Percentiles rank a stretch among this genome's conserved stretches.
Evolutionary conservation across 805 yeast species (phyloP).

Genomic region (Yamadazyma kitorensis): DNA sequence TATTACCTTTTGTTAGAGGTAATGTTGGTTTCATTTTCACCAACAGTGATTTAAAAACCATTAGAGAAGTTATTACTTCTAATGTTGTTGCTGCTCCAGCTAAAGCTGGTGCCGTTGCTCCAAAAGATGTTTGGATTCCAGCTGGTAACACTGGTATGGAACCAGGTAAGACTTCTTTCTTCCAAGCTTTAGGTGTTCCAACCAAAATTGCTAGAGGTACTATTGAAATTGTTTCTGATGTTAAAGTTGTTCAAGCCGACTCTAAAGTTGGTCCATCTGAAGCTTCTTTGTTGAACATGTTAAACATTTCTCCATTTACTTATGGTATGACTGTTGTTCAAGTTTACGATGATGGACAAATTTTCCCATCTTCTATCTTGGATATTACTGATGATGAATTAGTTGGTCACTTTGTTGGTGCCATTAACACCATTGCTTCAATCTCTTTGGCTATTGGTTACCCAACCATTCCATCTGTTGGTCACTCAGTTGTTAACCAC

Average conservation of each 20-base stretch:
- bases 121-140: slow-evolving; percentile 95
- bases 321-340: slow-evolving; percentile 96
- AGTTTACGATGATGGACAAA: slow-evolving; percentile 98
- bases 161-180: slow-evolving; percentile 99
- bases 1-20: slow-evolving; percentile 94
- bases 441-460: slow-evolving; percentile 96
- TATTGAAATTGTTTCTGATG: slow-evolving; percentile 97
- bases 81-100: slow-evolving; percentile 99
- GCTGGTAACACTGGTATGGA: slow-evolving; percentile 99
- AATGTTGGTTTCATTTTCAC: slow-evolving; percentile 99
- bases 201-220: slow-evolving; percentile 99
- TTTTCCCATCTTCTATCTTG: slow-evolving; percentile 94
- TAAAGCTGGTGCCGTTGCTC: slow-evolving; percentile 99
- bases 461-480: slow-evolving; percentile 99
- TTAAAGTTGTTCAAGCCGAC: slow-evolving; percentile 87
- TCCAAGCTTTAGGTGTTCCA: slow-evolving; percentile 99
- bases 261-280: slow-evolving; percentile 97
- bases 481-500: slow-evolving; percentile 98
- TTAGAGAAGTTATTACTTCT: slow-evolving; percentile 83
- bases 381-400: slow-evolving; percentile 98
- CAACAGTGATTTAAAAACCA: slow-evolving; percentile 86
- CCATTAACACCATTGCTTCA: slow-evolving; percentile 90
- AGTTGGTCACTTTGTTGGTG: slow-evolving; percentile 85
- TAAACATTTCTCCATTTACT: slow-evolving; percentile 99
- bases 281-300: slow-evolving; percentile 98